phyloP scores from a whole-genome alignment of 176 grass and related monocot species.

The Olyra latifolia region DNA sequence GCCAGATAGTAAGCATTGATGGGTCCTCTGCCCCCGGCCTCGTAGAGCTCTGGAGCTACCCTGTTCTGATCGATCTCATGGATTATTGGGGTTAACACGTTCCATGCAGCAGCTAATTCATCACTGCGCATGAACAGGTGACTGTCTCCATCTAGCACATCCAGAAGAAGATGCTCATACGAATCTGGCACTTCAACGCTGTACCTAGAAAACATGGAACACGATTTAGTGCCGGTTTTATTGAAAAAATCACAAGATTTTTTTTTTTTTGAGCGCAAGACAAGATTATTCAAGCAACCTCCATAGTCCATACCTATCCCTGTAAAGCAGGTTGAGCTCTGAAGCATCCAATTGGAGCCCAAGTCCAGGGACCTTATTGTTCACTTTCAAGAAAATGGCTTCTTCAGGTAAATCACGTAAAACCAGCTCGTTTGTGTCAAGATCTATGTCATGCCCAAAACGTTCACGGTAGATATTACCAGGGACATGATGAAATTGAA shows the following conservation, averaged over 20 bases:
- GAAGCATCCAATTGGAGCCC: slow-evolving; percentile 89
- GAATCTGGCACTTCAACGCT: slow-evolving; percentile 81
- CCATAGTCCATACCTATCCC: slow-evolving; percentile 70
- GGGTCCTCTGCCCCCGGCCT: slow-evolving; percentile 70
- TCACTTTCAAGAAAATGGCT: slow-evolving; percentile 88
- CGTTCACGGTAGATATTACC: slow-evolving; percentile 86
- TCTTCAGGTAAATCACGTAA: slow-evolving; percentile 86
- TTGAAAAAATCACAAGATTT: slow-evolving; percentile 3
- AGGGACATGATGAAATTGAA: slow-evolving; percentile 95
- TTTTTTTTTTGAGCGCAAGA: too few relatives aligned
- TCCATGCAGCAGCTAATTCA: slow-evolving; percentile 83
- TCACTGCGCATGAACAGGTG: slow-evolving; percentile 98
- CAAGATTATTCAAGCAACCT: background rate
- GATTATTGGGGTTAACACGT: slow-evolving; percentile 69
- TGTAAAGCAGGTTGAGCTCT: slow-evolving; percentile 93
- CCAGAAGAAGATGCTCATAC: slow-evolving; percentile 91
- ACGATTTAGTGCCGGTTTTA: slow-evolving; percentile 12
- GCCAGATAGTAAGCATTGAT: slow-evolving; percentile 87
- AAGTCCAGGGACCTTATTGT: slow-evolving; percentile 93
- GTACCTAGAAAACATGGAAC: slow-evolving; percentile 54
- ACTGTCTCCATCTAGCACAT: slow-evolving; percentile 85
- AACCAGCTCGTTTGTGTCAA: slow-evolving; percentile 87
- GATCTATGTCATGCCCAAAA: slow-evolving; percentile 78
- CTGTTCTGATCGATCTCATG: slow-evolving; percentile 75
- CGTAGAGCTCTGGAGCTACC: slow-evolving; percentile 78